These are phyloP conservation scores for Chrysophaeum taylorii DNA, from an alignment of 352 stramenopile species.

Conservation along the genomic window DNA sequence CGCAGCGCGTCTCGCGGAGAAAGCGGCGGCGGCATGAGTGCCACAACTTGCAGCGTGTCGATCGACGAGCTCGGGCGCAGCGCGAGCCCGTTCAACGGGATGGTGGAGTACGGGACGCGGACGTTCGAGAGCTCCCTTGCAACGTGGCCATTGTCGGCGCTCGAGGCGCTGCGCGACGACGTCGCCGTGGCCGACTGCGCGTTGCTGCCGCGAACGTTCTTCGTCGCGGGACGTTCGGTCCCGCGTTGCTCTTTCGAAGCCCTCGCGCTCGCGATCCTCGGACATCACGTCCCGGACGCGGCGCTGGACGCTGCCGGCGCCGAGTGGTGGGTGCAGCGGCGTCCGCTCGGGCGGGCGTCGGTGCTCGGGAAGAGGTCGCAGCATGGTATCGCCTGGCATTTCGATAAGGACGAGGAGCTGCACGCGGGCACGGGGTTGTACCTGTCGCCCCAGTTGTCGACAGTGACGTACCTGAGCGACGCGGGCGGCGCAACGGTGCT, in stretches of 20 bases:
- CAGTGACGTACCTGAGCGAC: constrained; percentile 51
- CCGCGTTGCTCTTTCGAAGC: constrained; percentile 15
- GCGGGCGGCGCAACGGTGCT: background rate
- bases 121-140: too few species aligned
- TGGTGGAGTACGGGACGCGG: too few species aligned
- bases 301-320: constrained; percentile 32
- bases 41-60: too few species aligned
- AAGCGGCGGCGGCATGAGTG: too few species aligned
- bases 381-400: constrained; percentile 46
- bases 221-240: background rate
- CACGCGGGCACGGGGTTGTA: constrained; percentile 46
- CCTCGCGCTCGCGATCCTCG: background rate
- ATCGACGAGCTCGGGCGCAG: too few species aligned
- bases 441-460: constrained; percentile 48
- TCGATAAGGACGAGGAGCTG: constrained; percentile 57
- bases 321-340: constrained; percentile 56
- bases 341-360: background rate
- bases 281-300: background rate
- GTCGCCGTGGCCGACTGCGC: constrained; percentile 1
- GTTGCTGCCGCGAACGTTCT: constrained; percentile 17
- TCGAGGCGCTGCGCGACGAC: background rate
- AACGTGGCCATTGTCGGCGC: background rate
- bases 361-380: constrained; percentile 2
- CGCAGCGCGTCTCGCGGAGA: too few species aligned
- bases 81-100: too few species aligned